Evolutionary conservation across 116 monocot species (phyloP), one percentile per base, ranked within the genome.

Genomic region (Iris pallida): DNA sequence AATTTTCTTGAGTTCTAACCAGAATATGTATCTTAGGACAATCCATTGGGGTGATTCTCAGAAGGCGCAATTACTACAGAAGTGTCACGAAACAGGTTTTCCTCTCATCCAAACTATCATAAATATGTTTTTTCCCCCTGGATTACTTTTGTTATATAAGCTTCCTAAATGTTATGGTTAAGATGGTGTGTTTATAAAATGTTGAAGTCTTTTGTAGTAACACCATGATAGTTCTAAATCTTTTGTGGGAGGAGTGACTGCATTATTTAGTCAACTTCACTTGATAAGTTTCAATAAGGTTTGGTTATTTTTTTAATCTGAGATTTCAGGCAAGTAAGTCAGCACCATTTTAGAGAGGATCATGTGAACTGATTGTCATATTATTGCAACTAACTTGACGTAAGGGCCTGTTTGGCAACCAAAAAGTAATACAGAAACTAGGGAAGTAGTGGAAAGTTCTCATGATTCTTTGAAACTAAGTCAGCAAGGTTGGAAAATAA

Each of bases 11-110:
- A 45, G 45, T 46, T 46, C 46, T 4, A 45, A 18, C 44, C 46
- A 16, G 8, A 46, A 45, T 15, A 2, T 69, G 48, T 44, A 9
- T 77, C 75, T 4, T 59, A 83, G 83, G 85, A 85, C 85, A 20
- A 49, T 85, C 42, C 66, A 81, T 78, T 8, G 45, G 16, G 53
- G 56, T 54, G 81, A 85, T 68, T 77, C 77, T 46, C 47, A 61
- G 53, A 81, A 75, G 51, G 78, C 71, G 10, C 85, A 81, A 57
- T 71, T 85, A 58, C 63, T 85, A 6, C 73, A 75, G 45, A 81
- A 65, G 55, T 71, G 42, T 15, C 58, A 67, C 41, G 66, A 71
- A 77, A 71, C 72, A 78, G 81, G 85, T 85, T 43, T 47, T 42
- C 5, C 40, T 49, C 47, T 54, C 13, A 63, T n/a, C 68, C 7